Evolutionary conservation across 768 basidiomycete genomes (phyloP), one percentile per base, ranked within the genome.

Genomic region (Tylopilus plumbeoviolaceoides): DNA sequence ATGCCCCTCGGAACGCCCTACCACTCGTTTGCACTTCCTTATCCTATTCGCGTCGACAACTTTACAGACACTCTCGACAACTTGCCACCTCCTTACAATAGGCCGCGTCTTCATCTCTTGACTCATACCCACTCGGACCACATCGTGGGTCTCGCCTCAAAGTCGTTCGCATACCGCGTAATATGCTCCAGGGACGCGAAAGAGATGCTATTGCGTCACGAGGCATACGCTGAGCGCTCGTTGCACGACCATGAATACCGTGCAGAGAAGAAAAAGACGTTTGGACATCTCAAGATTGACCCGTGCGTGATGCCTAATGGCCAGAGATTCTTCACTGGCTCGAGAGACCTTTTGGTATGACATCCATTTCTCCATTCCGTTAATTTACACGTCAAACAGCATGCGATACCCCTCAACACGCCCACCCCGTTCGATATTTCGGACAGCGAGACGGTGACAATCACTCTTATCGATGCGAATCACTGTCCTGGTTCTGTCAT

Each of bases 401-500:
- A 73, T 61, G 59, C 80, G 2, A 59, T 89, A 41, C 79, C 82
- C 0, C 62, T 89, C 48, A 76, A 91, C 53, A 77, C 76, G 3
- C 90, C 92, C 0, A 87, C 82, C 0, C 53, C 64, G 30, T 74
- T 85, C 28, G 80, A 84, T 33, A 66, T 95, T 17, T 78, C 75
- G 5, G 71, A 77, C 21, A 72, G 72, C 8, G 80, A 85, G 59
- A 67, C 64, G 4, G 85, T 95, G 10, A 83, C 77, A 0, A 77
- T 97, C 51, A 95, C 92, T 0, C 76, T 89, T 10, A 68, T 97
- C 8, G 90, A 95, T 62, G 95, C 95, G 0, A 97, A 97, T 63
- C 95, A 98, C 66, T 97, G 94, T 65, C 95, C 92, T 11, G 95
- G 95, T 0, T 87, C 93, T 0, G 86, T 92, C 39, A 95, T 98